Evolutionary conservation across 129 eudicot species (phyloP).

Genomic region (Helianthus tuberosus): DNA sequence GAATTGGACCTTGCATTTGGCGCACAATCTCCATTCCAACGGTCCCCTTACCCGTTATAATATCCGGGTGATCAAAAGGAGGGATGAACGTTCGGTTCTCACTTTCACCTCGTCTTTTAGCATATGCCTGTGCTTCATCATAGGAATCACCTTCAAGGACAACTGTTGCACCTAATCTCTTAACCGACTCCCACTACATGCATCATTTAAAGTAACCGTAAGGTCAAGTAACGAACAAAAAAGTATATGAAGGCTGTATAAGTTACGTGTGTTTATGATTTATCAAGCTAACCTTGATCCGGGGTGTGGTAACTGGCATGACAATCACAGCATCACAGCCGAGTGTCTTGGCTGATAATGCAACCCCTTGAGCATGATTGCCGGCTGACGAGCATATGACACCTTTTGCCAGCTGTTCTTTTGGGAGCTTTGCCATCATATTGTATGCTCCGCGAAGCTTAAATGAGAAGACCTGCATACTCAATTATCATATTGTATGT

Average conservation of each 20-base stretch:
- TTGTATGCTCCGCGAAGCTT: slow-evolving; percentile 95
- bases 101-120: slow-evolving; percentile 53
- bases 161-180: slow-evolving; percentile 81
- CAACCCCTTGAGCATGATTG: slow-evolving; percentile 94
- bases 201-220: neutral
- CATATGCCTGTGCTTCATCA: slow-evolving; percentile 87
- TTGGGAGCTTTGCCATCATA: slow-evolving; percentile 93
- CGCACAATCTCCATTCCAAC: slow-evolving; percentile 87
- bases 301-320: slow-evolving; percentile 95
- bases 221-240: slow-evolving; percentile 7
- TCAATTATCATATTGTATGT: neutral
- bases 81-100: slow-evolving; percentile 77
- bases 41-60: slow-evolving; percentile 86
- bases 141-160: slow-evolving; percentile 83
- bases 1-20: slow-evolving; percentile 73
- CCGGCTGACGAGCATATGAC: slow-evolving; percentile 93
- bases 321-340: slow-evolving; percentile 83
- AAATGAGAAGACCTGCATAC: slow-evolving; percentile 75
- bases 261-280: neutral
- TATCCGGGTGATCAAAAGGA: slow-evolving; percentile 90
- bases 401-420: slow-evolving; percentile 66
- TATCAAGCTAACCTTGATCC: slow-evolving; percentile 59
- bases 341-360: slow-evolving; percentile 69
- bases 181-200: slow-evolving; percentile 76
- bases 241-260: neutral